A percentile compares a stretch with the other conserved stretches of the same genome.
Evolutionary conservation across 352 stramenopile genomes (phyloP).

Genomic region (Thalassiosira exigua): DNA sequence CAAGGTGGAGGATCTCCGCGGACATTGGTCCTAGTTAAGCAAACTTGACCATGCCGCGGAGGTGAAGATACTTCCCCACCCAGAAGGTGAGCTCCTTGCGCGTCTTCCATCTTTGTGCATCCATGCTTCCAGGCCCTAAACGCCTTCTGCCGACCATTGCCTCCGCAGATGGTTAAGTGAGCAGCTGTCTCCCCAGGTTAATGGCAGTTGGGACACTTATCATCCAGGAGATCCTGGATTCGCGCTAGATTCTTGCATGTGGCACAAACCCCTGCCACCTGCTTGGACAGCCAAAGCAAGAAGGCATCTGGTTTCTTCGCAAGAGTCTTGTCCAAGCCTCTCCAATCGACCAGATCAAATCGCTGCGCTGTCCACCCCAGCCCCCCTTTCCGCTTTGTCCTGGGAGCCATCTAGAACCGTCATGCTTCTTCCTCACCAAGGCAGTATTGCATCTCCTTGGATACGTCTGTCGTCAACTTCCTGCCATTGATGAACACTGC

Average conservation of each 20-base stretch:
- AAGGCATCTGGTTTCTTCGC: slow-evolving; percentile 13
- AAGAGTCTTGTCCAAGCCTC: not conserved
- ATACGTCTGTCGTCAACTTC: slow-evolving; percentile 15
- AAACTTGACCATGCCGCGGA: slow-evolving; percentile 14
- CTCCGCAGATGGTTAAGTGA: slow-evolving; percentile 28
- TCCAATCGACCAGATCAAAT: slow-evolving; percentile 22
- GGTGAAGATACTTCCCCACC: no score
- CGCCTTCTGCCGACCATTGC: slow-evolving; percentile 11
- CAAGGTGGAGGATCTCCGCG: slow-evolving; percentile 8
- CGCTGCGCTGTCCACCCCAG: slow-evolving; percentile 1
- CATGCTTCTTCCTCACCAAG: slow-evolving; percentile 1
- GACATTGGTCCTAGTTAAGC: slow-evolving; percentile 14
- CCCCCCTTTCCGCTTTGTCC: not conserved
- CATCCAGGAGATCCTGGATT: slow-evolving; percentile 10
- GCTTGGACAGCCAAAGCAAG: slow-evolving; percentile 28
- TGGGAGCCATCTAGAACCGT: slow-evolving; percentile 15
- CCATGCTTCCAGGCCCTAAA: slow-evolving; percentile 15
- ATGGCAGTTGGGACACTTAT: slow-evolving; percentile 32
- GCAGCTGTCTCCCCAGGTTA: not conserved
- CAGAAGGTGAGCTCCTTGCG: no score
- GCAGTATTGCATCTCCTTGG: not conserved
- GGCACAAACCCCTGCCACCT: slow-evolving; percentile 4
- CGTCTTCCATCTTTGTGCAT: no score
- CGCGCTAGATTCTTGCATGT: slow-evolving; percentile 8
- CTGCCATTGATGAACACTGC: slow-evolving; percentile 8